A percentile compares a stretch with the other conserved stretches of the same genome.
Evolutionary conservation across 2,329 filamentous ascomycete species (phyloP).

Genomic region (Cryoendolithus antarcticus): DNA sequence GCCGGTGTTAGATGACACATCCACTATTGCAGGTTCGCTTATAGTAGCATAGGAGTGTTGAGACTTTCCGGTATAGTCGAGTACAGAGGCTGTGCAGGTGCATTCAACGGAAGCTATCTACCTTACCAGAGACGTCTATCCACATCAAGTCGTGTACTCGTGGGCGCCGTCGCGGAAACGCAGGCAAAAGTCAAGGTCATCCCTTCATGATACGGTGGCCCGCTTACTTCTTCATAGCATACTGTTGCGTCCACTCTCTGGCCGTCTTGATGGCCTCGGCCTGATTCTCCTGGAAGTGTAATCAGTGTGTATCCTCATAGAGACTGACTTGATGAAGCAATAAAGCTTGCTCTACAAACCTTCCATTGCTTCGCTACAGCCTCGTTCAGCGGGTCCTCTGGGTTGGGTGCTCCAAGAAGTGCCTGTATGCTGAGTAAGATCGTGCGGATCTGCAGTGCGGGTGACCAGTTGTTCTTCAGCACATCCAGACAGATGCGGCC

Average conservation of each 20-base stretch:
- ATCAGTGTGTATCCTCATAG: conserved; percentile 5
- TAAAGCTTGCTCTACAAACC: conserved; percentile 8
- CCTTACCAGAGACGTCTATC: no score
- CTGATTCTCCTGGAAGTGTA: conserved; percentile 56
- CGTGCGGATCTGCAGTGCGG: conserved; percentile 91
- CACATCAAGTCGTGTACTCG: no score
- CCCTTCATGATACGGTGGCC: background rate
- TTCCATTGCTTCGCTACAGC: conserved; percentile 98
- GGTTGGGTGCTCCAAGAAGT: conserved; percentile 87
- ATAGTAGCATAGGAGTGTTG: no score
- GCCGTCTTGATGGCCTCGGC: conserved; percentile 84
- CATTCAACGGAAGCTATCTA: no score
- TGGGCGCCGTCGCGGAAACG: no score
- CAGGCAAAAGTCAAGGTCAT: no score
- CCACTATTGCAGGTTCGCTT: no score
- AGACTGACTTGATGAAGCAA: background rate
- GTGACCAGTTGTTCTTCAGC: conserved; percentile 98
- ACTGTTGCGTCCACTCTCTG: conserved; percentile 78
- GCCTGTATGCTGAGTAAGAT: conserved; percentile 98
- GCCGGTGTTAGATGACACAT: no score
- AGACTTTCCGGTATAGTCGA: no score
- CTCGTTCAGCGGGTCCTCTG: conserved; percentile 94
- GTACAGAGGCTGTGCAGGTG: no score
- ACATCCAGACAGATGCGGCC: conserved; percentile 96
- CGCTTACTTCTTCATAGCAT: conserved; percentile 39